Evolutionary conservation across 1,139 yeast genomes (phyloP), one percentile per base, ranked within the genome.

Genomic region (Protomyces arabidopsidicola): DNA sequence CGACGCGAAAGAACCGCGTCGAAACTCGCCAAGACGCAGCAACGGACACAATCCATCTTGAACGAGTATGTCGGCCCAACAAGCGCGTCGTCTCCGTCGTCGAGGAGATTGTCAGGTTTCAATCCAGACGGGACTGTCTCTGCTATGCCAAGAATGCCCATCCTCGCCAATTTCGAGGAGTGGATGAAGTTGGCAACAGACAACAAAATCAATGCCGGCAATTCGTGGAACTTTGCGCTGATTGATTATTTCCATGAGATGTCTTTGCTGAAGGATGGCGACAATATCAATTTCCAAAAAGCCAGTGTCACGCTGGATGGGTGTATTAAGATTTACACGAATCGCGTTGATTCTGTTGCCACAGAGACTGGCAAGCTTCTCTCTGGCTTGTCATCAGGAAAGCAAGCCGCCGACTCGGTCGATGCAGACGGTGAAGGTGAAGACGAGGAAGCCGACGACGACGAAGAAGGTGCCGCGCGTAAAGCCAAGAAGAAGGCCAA

Each of bases 161-260:
- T 74, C 5, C 68, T 76, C 65, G 87, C 86, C 9, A 90, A 90
- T 70, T 90, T 89, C 74, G 96, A 90, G 72, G 93, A 88, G 75
- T 88, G 95, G 90, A 88, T 90, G 79, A 87, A 85, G 72, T 79
- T 88, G 75, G 90, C 95, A n/a, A 88, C 95, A 0, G 95, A 88
- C 72, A 90, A 90, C 74, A 77, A 79, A 67, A 77, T 78, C 69
- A 79, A 77, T 55, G 78, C 83, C 2, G 78, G 82, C 65, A 82
- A 82, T 68, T 78, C 84, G 66, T 88, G 95, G 97, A 87, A 88
- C 69, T 85, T 88, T 72, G 95, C 91, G 0, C 79, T 91, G 72
- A 91, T 91, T 71, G 97, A 90, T 72, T 91, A 86, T 73, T 91
- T 87, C 75, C 87, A 85, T 69, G 90, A 85, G 68, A 76, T 85